Percentiles rank a stretch among this genome's conserved stretches.
Evolutionary conservation across 2,329 filamentous ascomycete genomes (phyloP).

Genomic region (Knufia petricola): DNA sequence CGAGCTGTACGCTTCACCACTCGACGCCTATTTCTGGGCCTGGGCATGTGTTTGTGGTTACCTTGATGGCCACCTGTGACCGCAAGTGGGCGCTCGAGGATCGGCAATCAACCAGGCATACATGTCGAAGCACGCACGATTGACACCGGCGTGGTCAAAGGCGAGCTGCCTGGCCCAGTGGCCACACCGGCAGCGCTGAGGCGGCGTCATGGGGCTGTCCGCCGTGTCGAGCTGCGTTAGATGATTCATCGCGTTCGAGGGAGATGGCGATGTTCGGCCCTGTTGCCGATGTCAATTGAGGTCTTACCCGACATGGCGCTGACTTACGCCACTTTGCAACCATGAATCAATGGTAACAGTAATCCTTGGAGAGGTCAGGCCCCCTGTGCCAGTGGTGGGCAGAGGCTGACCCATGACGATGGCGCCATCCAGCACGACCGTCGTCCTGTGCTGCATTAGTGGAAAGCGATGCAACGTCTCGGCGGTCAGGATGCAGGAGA

Average conservation of each 20-base stretch:
- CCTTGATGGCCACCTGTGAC: background rate
- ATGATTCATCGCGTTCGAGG: background rate
- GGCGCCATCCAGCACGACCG: too few species aligned
- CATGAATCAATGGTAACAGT: constrained; percentile 1
- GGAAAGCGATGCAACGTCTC: too few species aligned
- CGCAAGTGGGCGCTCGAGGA: background rate
- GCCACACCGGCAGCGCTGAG: constrained; percentile 1
- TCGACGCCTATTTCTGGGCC: background rate
- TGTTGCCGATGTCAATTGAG: too few species aligned
- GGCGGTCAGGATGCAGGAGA: too few species aligned
- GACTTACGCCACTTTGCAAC: too few species aligned
- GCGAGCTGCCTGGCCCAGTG: background rate
- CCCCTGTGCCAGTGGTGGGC: too few species aligned
- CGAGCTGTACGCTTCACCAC: background rate
- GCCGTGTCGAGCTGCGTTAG: constrained; percentile 1
- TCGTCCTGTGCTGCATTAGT: too few species aligned
- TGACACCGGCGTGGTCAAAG: background rate
- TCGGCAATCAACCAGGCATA: background rate
- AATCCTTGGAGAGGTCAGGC: background rate
- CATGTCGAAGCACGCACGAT: too few species aligned
- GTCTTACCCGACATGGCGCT: too few species aligned
- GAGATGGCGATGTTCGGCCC: too few species aligned
- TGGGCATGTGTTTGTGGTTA: background rate
- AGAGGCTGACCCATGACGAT: too few species aligned
- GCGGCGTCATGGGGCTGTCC: background rate